Base-by-base conservation (phyloP, 148 eudicot species). In the Dysphania ambrosioides region DNA sequence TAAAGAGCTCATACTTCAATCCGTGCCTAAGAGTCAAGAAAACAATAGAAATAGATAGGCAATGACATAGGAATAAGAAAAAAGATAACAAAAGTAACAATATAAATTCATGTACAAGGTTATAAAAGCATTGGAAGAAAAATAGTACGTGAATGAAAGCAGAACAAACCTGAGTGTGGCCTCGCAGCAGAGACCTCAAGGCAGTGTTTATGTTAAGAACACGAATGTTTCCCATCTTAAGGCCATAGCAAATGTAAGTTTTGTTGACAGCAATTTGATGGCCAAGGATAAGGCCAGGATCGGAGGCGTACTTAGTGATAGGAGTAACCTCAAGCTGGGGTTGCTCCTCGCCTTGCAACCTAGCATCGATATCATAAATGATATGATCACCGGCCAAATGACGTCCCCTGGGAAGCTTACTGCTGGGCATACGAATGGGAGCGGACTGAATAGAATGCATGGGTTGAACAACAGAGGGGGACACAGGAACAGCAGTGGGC, bases 251-350 rank as follows among this genome's bases (percentile, higher is more conserved):
- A 4, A 96, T 96, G 31, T 96, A 96, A 0, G 88, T 90, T 84
- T 92, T 92, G 69, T 87, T 95, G 16, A 95, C 99, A 0, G 97
- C 99, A 80, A 95, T 90, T 75, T 96, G 99, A 42, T 90, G 84
- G 0, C 99, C 99, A 68, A 96, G 74, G 29, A 92, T 87, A 11
- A 96, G 86, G 2, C 90, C 96, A 29, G 99, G 97, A 77, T 96
- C 99, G 1, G 97, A 92, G 0, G 78, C 85, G 75, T 96, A 96
- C 85, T 96, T 96, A 0, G 99, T 96, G 56, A 96, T 96, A 6
- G 99, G 97, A 63, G 97, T 92, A 41, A 96, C 99, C 77, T 92
- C 99, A 47, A 96, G 86, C 77, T 96, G 97, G 5, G 99, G 99
- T 83, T 92, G 99, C 81, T 89, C 89, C 81, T 96, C 99, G 2